A percentile compares a stretch with the other conserved stretches of the same genome.
These are phyloP conservation scores for Fusarium burgessii DNA, from an alignment of 2,329 filamentous ascomycete species.

Conservation along the genomic window DNA sequence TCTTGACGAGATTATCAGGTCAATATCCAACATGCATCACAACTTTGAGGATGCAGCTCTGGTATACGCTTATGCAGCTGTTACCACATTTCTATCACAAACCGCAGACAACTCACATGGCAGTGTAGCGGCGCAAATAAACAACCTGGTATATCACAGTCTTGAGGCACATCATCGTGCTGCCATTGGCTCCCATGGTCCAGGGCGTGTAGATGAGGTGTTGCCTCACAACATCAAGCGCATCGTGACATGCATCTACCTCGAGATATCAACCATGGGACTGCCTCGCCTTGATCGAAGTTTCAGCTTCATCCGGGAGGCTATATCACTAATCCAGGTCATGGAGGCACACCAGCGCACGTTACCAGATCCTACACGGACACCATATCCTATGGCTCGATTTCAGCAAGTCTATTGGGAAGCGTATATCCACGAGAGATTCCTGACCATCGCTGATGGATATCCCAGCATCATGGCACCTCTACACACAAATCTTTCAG, in stretches of 20 bases:
- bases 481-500: conserved; percentile 48
- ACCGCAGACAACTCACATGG: conserved; percentile 37
- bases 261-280: conserved; percentile 64
- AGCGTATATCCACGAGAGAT: conserved; percentile 67
- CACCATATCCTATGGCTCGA: conserved; percentile 29
- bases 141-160: conserved; percentile 42
- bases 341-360: conserved; percentile 35
- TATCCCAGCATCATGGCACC: conserved; percentile 54
- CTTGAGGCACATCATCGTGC: conserved; percentile 47
- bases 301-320: conserved; percentile 64
- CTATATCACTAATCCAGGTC: conserved; percentile 53
- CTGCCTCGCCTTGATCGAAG: conserved; percentile 61
- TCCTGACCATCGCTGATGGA: conserved; percentile 64
- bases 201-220: conserved; percentile 54
- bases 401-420: conserved; percentile 66
- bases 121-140: conserved; percentile 38
- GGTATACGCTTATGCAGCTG: conserved; percentile 41
- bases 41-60: conserved; percentile 36
- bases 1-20: conserved; percentile 30
- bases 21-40: conserved; percentile 39
- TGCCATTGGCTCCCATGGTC: conserved; percentile 48
- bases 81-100: conserved; percentile 39
- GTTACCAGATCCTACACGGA: conserved; percentile 28
- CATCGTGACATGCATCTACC: conserved; percentile 64
- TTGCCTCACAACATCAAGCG: conserved; percentile 56